Conservation (phyloP, 2,329 filamentous ascomycete species). For the Lojkania enalia region DNA sequence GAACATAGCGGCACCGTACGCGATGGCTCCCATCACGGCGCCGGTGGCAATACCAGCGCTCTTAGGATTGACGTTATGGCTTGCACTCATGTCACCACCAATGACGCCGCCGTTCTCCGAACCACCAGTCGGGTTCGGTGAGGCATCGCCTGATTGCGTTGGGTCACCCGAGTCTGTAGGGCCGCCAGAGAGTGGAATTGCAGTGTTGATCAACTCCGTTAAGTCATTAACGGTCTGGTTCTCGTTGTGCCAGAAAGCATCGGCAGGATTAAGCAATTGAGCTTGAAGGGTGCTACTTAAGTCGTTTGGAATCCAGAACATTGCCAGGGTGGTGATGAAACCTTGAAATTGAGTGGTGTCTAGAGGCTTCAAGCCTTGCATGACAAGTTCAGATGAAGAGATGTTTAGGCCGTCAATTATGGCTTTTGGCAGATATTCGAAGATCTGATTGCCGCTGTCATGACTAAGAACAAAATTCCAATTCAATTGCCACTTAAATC, state of each 20-base stretch:
- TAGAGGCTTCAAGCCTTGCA: slow-evolving; percentile 74
- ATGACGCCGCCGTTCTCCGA: slow-evolving; percentile 53
- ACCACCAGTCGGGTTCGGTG: slow-evolving; percentile 34
- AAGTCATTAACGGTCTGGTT: slow-evolving; percentile 69
- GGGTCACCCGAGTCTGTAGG: slow-evolving; percentile 48
- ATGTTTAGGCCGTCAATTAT: slow-evolving; percentile 66
- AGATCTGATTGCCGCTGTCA: slow-evolving; percentile 81
- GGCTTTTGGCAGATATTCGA: slow-evolving; percentile 73
- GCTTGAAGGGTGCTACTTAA: slow-evolving; percentile 61
- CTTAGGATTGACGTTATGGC: slow-evolving; percentile 64
- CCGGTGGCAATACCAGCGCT: slow-evolving; percentile 73
- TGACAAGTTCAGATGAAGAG: slow-evolving; percentile 57
- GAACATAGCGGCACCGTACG: slow-evolving; percentile 96
- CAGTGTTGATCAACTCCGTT: slow-evolving; percentile 80
- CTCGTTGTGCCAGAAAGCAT: slow-evolving; percentile 73
- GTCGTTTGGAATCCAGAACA: slow-evolving; percentile 53
- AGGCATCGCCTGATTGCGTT: slow-evolving; percentile 47
- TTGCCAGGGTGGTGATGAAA: slow-evolving; percentile 79
- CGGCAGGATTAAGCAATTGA: slow-evolving; percentile 71
- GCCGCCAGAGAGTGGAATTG: slow-evolving; percentile 69
- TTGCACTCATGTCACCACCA: slow-evolving; percentile 54
- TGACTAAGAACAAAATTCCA: slow-evolving; percentile 78
- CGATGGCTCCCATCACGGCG: slow-evolving; percentile 74
- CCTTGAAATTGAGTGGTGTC: slow-evolving; percentile 70
- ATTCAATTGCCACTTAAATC: slow-evolving; percentile 79